Percentiles rank a stretch among this genome's conserved stretches.
Evolutionary conservation across 208 protist genomes (phyloP).

Genomic region (Trichomonas vaginalis): DNA sequence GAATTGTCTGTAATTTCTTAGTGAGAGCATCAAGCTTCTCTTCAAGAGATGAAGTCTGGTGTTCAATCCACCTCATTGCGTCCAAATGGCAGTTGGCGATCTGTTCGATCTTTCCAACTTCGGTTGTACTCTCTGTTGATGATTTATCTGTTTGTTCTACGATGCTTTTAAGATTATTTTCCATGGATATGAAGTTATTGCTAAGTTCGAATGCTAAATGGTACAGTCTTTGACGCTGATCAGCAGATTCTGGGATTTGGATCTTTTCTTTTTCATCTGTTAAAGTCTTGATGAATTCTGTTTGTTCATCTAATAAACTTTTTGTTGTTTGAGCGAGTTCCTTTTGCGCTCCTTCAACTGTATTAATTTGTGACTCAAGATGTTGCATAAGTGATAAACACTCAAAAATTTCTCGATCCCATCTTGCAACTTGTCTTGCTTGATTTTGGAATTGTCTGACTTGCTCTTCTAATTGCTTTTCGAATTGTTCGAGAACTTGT

Average conservation of each 20-base stretch:
- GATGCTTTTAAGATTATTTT: background rate
- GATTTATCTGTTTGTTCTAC: background rate
- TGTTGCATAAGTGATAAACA: background rate
- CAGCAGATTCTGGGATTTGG: background rate
- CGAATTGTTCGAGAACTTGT: background rate
- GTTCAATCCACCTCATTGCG: background rate
- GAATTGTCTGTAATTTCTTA: background rate
- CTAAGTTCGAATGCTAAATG: background rate
- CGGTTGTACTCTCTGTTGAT: background rate
- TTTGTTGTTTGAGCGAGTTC: background rate
- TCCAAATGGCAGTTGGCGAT: background rate
- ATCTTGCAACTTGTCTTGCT: background rate
- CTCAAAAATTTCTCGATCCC: background rate
- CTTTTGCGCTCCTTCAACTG: background rate
- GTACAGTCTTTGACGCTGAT: background rate
- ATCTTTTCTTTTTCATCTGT: background rate
- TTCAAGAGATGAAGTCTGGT: background rate
- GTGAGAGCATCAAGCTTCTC: background rate
- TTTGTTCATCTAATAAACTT: background rate
- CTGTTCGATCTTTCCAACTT: background rate
- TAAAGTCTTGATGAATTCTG: background rate
- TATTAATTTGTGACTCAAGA: background rate
- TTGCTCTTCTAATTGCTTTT: background rate
- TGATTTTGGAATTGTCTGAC: background rate
- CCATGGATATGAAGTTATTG: background rate